Conservation (phyloP, 2,329 filamentous ascomycete genomes). For the Ilyonectria destructans region DNA sequence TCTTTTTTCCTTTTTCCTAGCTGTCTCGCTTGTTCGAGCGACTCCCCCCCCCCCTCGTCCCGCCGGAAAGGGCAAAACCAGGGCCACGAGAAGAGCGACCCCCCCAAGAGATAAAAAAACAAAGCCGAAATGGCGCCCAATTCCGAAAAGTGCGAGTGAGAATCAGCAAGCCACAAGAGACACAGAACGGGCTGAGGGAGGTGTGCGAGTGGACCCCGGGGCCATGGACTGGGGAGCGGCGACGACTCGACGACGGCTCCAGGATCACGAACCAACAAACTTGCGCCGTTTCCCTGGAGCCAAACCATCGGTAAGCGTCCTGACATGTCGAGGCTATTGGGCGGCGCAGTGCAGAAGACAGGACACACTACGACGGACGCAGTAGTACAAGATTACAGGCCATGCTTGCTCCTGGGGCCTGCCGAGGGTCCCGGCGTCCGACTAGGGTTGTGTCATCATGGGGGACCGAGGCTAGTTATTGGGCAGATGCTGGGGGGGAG, state of each 20-base stretch:
- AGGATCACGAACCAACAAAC: slow-evolving; percentile 19
- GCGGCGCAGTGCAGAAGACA: slow-evolving; percentile 6
- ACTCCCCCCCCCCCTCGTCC: slow-evolving; percentile 6
- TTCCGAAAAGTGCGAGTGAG: no score
- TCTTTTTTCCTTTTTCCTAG: slow-evolving; percentile 16
- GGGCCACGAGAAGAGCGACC: background rate
- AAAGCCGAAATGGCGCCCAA: background rate
- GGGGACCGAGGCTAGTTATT: background rate
- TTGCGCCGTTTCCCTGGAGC: slow-evolving; percentile 19
- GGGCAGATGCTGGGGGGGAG: background rate
- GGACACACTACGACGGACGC: background rate
- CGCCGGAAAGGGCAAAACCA: background rate
- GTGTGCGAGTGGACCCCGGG: slow-evolving; percentile 8
- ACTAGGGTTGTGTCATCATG: background rate
- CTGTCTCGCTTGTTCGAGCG: slow-evolving; percentile 1
- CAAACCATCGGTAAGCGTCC: slow-evolving; percentile 31
- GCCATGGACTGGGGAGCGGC: slow-evolving; percentile 10
- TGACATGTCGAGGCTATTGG: slow-evolving; percentile 10
- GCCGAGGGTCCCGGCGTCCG: slow-evolving; percentile 9
- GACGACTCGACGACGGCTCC: background rate
- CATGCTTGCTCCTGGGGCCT: background rate
- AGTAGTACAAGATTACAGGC: background rate
- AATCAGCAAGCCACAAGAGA: no score
- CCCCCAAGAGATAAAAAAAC: background rate
- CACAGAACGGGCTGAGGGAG: no score